phyloP scores from a whole-genome alignment of 2,329 filamentous ascomycete species.

The Aureobasidium namibiae region DNA sequence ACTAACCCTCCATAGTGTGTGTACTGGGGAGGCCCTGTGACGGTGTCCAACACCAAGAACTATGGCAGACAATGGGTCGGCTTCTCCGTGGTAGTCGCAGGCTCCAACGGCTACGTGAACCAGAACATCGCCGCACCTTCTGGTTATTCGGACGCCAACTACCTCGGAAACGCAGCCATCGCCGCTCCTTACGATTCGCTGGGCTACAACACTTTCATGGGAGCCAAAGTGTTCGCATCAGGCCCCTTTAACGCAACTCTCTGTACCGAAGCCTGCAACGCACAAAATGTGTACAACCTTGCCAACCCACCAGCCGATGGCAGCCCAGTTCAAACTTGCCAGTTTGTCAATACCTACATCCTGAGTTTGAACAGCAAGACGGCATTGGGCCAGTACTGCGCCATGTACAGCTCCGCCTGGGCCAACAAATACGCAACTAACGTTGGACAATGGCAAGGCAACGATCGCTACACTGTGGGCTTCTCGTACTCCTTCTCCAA shows the following conservation, averaged over 20 bases:
- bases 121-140: conserved; percentile 10
- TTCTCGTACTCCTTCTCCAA: conserved; percentile 14
- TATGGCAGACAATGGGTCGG: background rate
- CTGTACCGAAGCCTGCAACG: conserved; percentile 23
- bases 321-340: background rate
- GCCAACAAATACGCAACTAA: conserved; percentile 17
- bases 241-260: conserved; percentile 25
- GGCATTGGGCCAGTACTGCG: conserved; percentile 10
- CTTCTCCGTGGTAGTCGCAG: conserved; percentile 15
- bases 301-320: conserved; percentile 13
- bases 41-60: conserved; percentile 25
- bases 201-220: conserved; percentile 23
- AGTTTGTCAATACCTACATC: conserved; percentile 12
- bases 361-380: background rate
- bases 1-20: conserved; percentile 22
- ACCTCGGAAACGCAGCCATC: conserved; percentile 20
- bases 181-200: conserved; percentile 21
- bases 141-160: conserved; percentile 16
- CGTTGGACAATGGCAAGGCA: conserved; percentile 9
- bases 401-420: conserved; percentile 17
- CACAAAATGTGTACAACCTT: conserved; percentile 17
- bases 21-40: conserved; percentile 26
- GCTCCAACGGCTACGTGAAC: conserved; percentile 13
- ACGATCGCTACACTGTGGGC: conserved; percentile 12
- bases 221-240: conserved; percentile 21